Conservation (phyloP, 202 grass and related monocot genomes). For the Setaria italica region DNA sequence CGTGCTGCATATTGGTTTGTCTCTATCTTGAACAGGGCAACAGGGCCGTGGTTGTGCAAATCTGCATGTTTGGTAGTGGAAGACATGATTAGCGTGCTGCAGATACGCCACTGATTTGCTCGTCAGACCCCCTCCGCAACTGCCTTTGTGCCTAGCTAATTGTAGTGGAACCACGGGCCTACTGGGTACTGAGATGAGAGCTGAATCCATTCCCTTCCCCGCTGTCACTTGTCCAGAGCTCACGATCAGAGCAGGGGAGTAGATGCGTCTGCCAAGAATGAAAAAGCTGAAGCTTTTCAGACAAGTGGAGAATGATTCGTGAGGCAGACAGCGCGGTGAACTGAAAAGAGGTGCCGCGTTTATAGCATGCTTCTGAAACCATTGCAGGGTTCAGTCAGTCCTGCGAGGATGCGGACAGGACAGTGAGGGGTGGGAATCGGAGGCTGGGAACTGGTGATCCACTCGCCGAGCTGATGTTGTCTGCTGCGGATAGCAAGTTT, state of each 20-base stretch:
- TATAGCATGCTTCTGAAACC: slow-evolving; percentile 1
- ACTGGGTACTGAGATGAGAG: background rate
- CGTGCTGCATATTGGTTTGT: background rate
- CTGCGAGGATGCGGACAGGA: background rate
- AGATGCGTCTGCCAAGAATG: background rate
- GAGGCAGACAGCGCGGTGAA: background rate
- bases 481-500: slow-evolving; percentile 37
- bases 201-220: slow-evolving; percentile 23
- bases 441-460: slow-evolving; percentile 27
- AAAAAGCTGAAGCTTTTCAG: background rate
- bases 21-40: slow-evolving; percentile 10
- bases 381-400: background rate
- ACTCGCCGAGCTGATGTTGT: background rate
- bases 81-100: slow-evolving; percentile 18
- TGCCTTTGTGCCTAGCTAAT: background rate
- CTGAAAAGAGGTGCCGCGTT: background rate
- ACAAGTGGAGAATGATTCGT: slow-evolving; percentile 15
- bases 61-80: slow-evolving; percentile 34
- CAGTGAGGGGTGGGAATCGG: background rate
- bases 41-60: background rate
- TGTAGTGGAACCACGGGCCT: slow-evolving; percentile 23
- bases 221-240: background rate
- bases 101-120: slow-evolving; percentile 44
- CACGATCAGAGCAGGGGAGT: background rate
- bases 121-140: background rate